These are phyloP conservation scores for Globisporangium carolinianum DNA, from an alignment of 352 stramenopile genomes.

Conservation along the genomic window DNA sequence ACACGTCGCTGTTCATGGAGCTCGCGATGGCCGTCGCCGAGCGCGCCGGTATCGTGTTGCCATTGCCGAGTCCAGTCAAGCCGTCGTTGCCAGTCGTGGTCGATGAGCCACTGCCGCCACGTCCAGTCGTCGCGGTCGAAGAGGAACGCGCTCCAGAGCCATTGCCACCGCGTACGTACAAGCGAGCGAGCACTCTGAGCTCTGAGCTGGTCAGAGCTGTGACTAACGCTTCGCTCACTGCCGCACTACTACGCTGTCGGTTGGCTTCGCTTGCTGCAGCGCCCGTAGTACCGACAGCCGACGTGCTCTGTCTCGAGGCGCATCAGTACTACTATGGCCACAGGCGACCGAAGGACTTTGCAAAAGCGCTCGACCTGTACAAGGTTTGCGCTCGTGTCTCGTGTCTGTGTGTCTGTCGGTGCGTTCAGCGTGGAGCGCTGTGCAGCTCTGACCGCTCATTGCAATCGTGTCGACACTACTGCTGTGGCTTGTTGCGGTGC, in stretches of 20 bases:
- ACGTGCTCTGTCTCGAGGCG: constrained; percentile 46
- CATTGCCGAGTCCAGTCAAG: constrained; percentile 34
- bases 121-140: neutral
- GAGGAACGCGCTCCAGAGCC: neutral
- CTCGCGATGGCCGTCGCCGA: constrained; percentile 65
- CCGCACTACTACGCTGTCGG: no score
- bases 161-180: neutral
- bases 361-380: constrained; percentile 48
- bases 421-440: no score
- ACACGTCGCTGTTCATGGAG: constrained; percentile 79
- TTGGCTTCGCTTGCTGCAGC: neutral
- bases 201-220: no score
- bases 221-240: no score
- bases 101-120: constrained; percentile 2
- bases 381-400: constrained; percentile 19
- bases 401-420: no score
- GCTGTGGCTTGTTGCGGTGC: no score
- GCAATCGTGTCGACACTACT: neutral
- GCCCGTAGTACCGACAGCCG: constrained; percentile 1
- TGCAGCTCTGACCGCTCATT: neutral
- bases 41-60: constrained; percentile 38
- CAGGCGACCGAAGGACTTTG: constrained; percentile 23
- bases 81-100: constrained; percentile 9
- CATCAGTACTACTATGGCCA: constrained; percentile 68
- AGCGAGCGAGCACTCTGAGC: no score